These are phyloP conservation scores for Aschersonia sp. DNA, from an alignment of 2,329 filamentous ascomycete genomes.

Conservation along the genomic window DNA sequence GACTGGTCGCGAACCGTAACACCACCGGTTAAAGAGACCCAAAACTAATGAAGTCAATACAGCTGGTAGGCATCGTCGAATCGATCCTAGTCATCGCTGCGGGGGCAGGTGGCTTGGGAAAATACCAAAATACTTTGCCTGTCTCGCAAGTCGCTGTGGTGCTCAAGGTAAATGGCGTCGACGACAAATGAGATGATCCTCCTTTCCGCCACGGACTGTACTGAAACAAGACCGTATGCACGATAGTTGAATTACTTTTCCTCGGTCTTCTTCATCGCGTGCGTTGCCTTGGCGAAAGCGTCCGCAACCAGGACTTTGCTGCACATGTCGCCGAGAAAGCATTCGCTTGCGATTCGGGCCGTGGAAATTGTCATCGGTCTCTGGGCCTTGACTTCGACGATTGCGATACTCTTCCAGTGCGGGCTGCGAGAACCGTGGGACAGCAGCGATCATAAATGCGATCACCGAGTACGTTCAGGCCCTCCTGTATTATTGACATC, in stretches of 20 bases:
- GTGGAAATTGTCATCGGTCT: slow-evolving; percentile 5
- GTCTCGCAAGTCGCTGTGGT: slow-evolving; percentile 4
- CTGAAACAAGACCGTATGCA: background rate
- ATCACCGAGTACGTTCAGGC: slow-evolving; percentile 5
- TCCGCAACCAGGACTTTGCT: slow-evolving; percentile 8
- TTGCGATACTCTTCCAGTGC: slow-evolving; percentile 6
- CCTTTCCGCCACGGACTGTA: background rate
- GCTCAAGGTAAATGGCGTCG: slow-evolving; percentile 5
- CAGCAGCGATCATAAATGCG: slow-evolving; percentile 6
- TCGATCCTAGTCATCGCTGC: slow-evolving; percentile 7
- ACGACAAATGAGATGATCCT: background rate
- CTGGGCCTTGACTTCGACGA: slow-evolving; percentile 7
- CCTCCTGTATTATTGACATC: background rate
- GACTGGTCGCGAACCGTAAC: too few relatives aligned
- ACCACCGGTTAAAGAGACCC: too few relatives aligned
- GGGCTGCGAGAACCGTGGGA: slow-evolving; percentile 8
- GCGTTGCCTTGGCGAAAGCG: slow-evolving; percentile 7
- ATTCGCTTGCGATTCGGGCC: slow-evolving; percentile 1
- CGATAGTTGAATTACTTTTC: slow-evolving; percentile 4
- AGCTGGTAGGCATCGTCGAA: slow-evolving; percentile 8
- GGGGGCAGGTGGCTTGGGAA: slow-evolving; percentile 8
- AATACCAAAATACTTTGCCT: slow-evolving; percentile 2
- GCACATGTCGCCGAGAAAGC: slow-evolving; percentile 8
- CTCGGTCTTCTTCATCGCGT: slow-evolving; percentile 5
- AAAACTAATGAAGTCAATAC: background rate